Evolutionary conservation across 257 asterid genomes (phyloP), one percentile per base, ranked within the genome.

Genomic region (Solanum virginianum): DNA sequence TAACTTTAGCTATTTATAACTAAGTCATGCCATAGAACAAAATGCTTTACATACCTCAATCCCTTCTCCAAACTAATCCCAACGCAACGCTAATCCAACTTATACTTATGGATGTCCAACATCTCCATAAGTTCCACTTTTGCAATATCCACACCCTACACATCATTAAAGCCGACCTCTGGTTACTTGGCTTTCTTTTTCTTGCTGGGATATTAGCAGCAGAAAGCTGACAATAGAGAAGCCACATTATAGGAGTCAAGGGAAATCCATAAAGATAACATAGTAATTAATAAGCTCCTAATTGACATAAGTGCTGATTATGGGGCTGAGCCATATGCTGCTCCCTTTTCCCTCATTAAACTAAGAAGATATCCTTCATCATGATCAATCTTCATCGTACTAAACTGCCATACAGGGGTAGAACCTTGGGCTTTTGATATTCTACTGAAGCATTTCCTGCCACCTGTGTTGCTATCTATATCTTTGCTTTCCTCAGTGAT

Each of bases 81-180:
- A n/a, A n/a, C n/a, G n/a, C n/a, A n/a, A n/a, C n/a, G n/a, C n/a
- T n/a, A n/a, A n/a, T n/a, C n/a, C n/a, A n/a, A n/a, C n/a, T n/a
- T n/a, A n/a, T n/a, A n/a, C n/a, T n/a, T n/a, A n/a, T n/a, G n/a
- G n/a, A n/a, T n/a, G n/a, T n/a, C n/a, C n/a, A n/a, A n/a, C n/a
- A n/a, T n/a, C 97, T 97, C 99, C 97, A 97, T 92, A 83, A 97
- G 97, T 89, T 97, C 98, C 86, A 90, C 93, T 87, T 97, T 97
- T 9, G 99, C 99, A 81, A 90, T 66, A 89, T 97, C 99, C 80
- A 97, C 98, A 74, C 99, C 98, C 84, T 92, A 98, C 72, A 97
- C 99, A 85, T 97, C 98, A 83, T 92, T 96, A 87, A 97, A 97
- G 85, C 91, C 86, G 85, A 92, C 91, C 90, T 90, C 87, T 91